A percentile compares a stretch with the other conserved stretches of the same genome.
Evolutionary conservation across 257 asterid genomes (phyloP).

Genomic region (Osmanthus fragrans): DNA sequence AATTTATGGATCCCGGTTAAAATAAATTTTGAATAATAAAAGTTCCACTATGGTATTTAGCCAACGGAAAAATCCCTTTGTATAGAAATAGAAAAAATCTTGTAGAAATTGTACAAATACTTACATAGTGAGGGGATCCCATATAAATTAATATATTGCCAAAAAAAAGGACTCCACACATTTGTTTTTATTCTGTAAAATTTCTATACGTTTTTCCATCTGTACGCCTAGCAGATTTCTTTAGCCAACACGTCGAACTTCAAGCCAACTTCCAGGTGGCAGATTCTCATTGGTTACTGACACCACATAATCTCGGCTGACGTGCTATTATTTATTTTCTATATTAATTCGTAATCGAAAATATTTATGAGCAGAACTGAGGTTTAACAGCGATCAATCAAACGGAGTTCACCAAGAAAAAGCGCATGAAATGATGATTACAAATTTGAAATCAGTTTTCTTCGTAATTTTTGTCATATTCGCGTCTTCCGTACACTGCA

Average conservation of each 20-base stretch:
- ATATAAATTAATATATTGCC: too few species aligned
- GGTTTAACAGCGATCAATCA: constrained; percentile 26
- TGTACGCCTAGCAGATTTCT: too few species aligned
- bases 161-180: too few species aligned
- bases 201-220: too few species aligned
- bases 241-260: neutral
- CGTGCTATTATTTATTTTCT: constrained; percentile 15
- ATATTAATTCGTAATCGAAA: neutral
- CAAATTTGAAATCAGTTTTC: constrained; percentile 11
- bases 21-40: too few species aligned
- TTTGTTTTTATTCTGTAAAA: too few species aligned
- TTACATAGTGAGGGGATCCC: too few species aligned
- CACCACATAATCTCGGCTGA: constrained; percentile 23
- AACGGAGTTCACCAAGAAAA: constrained; percentile 6
- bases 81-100: too few species aligned
- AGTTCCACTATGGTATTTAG: too few species aligned
- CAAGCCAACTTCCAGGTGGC: constrained; percentile 21
- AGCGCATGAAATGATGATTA: constrained; percentile 30
- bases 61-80: too few species aligned
- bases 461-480: constrained; percentile 23
- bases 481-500: constrained; percentile 36
- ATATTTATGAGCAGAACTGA: neutral
- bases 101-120: too few species aligned
- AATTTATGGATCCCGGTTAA: too few species aligned
- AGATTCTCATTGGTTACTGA: constrained; percentile 15